phyloP scores from a whole-genome alignment of 345 rosid genomes.

The Sapria himalayana region DNA sequence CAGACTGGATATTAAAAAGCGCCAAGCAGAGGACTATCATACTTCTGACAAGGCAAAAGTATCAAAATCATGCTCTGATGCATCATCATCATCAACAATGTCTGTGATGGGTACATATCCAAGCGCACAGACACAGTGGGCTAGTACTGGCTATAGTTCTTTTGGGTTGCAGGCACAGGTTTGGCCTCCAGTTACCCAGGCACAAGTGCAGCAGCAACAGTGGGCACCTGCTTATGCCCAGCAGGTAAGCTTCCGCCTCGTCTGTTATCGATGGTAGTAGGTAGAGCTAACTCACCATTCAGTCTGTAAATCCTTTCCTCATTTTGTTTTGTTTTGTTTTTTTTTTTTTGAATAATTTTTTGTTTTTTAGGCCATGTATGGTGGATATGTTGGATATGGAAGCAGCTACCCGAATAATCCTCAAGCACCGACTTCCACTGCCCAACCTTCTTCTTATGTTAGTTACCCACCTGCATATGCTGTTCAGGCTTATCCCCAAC shows the following conservation, averaged over 20 bases:
- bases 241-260: conserved; percentile 21
- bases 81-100: conserved; percentile 34
- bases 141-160: conserved; percentile 63
- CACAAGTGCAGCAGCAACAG: conserved; percentile 53
- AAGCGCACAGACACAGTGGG: conserved; percentile 55
- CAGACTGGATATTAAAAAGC: conserved; percentile 51
- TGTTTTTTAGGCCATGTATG: conserved; percentile 41
- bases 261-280: not conserved
- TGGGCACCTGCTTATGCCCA: conserved; percentile 71
- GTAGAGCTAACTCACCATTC: no score
- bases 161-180: conserved; percentile 65
- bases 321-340: not conserved
- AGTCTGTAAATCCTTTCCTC: no score
- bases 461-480: conserved; percentile 68
- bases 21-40: conserved; percentile 62
- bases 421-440: conserved; percentile 45
- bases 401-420: conserved; percentile 43
- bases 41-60: conserved; percentile 64
- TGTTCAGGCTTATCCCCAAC: conserved; percentile 42
- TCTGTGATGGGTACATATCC: conserved; percentile 57
- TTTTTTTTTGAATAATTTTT: not conserved
- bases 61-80: conserved; percentile 42
- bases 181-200: conserved; percentile 60
- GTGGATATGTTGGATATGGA: conserved; percentile 54
- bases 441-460: conserved; percentile 50